These are phyloP conservation scores for Fusarium verrucosum DNA, from an alignment of 2,329 filamentous ascomycete genomes.

Conservation along the genomic window DNA sequence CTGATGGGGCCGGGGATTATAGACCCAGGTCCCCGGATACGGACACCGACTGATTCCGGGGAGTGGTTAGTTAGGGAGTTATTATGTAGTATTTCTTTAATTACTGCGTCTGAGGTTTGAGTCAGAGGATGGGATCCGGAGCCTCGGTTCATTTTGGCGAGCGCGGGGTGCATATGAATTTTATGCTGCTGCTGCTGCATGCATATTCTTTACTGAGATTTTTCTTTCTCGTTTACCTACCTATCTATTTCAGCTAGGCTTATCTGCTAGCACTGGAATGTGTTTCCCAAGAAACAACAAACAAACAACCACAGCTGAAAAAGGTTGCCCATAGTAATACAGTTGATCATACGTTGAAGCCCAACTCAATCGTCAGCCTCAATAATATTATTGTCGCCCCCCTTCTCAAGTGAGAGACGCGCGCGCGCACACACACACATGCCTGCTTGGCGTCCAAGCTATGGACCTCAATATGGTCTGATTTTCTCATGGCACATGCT, in stretches of 20 bases:
- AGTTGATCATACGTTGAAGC: slow-evolving; percentile 13
- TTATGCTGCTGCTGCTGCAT: no score
- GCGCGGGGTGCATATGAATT: slow-evolving; percentile 1
- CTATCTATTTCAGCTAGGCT: not conserved
- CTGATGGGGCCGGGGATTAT: slow-evolving; percentile 22
- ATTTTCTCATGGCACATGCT: slow-evolving; percentile 38
- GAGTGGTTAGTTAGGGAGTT: not conserved
- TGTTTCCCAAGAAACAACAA: not conserved
- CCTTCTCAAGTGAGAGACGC: slow-evolving; percentile 14
- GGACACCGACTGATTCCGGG: slow-evolving; percentile 7
- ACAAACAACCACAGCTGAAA: not conserved
- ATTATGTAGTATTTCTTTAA: no score
- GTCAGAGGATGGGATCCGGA: not conserved
- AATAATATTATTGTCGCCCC: not conserved
- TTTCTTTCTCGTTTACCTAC: not conserved
- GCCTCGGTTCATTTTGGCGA: slow-evolving; percentile 1
- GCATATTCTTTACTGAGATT: not conserved
- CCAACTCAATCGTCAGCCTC: slow-evolving; percentile 22
- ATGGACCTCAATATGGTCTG: slow-evolving; percentile 40
- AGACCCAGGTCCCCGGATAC: slow-evolving; percentile 7
- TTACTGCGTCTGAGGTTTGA: not conserved
- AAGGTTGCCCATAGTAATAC: not conserved
- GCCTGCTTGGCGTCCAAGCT: slow-evolving; percentile 38
- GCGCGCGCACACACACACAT: slow-evolving; percentile 4
- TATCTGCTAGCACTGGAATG: slow-evolving; percentile 1